Evolutionary conservation across 164 flowering plant genomes (phyloP), one percentile per base, ranked within the genome.

Genomic region (Dillenia suffruticosa): DNA sequence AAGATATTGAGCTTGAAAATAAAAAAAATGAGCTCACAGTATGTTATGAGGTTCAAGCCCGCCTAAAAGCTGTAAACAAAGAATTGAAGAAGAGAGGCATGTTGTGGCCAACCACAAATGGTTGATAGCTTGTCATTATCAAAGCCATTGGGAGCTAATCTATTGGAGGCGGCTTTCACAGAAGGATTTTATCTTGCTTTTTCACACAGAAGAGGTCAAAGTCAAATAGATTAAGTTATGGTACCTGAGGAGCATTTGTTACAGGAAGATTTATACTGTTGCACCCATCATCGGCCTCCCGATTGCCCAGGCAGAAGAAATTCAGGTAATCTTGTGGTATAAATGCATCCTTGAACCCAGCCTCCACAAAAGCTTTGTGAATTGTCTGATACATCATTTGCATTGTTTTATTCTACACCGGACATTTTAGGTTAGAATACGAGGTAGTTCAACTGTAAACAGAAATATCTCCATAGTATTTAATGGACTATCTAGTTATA

Each of bases 361-460:
- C 91, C 76, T 94, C 97, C 62, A 80, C 88, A 46, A 94, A 70
- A 63, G 98, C 97, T 75, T 84, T 87, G 72, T 86, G 85, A 40
- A 93, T 78, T 0, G 87, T 89, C 70, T 91, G 95, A 49, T 94
- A 94, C 98, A 94, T 94, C 97, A 94, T 91, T 85, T 94, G 97
- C 97, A 94, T 94, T 26, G 98, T 94, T 66, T 91, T 89, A 62
- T 89, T 68, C 99, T 94, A 84, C 79, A 79, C 15, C 17, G 32
- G 40, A 32, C 40, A 32, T 32, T 32, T 32, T 32, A 32, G 40
- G 7, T 32, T 32, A 32, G 40, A 32, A 32, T 32, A 32, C 40
- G 5, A 32, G 40, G 40, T 32, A 32, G 40, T 32, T 32, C 40
- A 32, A 32, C 40, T 32, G 40, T 32, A 32, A 32, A 32, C 40